Evolutionary conservation across 371 early-diverging fungal genomes (phyloP).

Genomic region (Rhizopus microsporus): DNA sequence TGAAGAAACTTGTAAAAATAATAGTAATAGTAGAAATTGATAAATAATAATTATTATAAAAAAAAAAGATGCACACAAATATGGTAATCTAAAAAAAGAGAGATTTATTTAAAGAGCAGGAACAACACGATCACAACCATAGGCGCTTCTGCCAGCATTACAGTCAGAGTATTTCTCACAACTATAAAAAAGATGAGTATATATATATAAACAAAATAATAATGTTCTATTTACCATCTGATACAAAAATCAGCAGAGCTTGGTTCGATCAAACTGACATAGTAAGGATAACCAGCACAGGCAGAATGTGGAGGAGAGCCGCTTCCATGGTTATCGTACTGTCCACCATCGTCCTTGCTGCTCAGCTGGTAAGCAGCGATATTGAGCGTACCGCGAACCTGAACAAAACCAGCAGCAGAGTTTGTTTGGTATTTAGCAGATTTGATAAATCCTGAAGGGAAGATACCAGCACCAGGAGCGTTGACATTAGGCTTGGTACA

Average conservation of each 20-base stretch:
- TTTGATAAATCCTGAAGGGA: slow-evolving; percentile 38
- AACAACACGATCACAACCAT: slow-evolving; percentile 48
- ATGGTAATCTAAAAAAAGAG: too few species aligned
- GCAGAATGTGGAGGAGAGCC: slow-evolving; percentile 35
- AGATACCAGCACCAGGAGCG: slow-evolving; percentile 30
- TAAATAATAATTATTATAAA: neutral
- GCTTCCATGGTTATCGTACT: slow-evolving; percentile 36
- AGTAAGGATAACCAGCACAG: slow-evolving; percentile 43
- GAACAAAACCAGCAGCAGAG: slow-evolving; percentile 32
- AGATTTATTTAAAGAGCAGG: slow-evolving; percentile 8
- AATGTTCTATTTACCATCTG: slow-evolving; percentile 19
- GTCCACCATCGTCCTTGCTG: slow-evolving; percentile 50
- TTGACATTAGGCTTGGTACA: slow-evolving; percentile 26
- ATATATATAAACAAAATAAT: neutral
- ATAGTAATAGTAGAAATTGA: neutral
- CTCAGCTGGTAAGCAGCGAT: slow-evolving; percentile 30
- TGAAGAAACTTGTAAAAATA: neutral
- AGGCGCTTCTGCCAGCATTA: slow-evolving; percentile 39
- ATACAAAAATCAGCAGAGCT: slow-evolving; percentile 40
- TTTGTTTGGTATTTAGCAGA: slow-evolving; percentile 27
- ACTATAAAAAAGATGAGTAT: slow-evolving; percentile 4
- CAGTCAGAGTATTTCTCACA: slow-evolving; percentile 27
- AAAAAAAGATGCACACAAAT: neutral
- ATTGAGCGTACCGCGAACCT: slow-evolving; percentile 49
- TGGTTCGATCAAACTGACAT: slow-evolving; percentile 48